Evolutionary conservation across 2,329 filamentous ascomycete genomes (phyloP).

Genomic region (Arthrobotrys pseudoclavata): DNA sequence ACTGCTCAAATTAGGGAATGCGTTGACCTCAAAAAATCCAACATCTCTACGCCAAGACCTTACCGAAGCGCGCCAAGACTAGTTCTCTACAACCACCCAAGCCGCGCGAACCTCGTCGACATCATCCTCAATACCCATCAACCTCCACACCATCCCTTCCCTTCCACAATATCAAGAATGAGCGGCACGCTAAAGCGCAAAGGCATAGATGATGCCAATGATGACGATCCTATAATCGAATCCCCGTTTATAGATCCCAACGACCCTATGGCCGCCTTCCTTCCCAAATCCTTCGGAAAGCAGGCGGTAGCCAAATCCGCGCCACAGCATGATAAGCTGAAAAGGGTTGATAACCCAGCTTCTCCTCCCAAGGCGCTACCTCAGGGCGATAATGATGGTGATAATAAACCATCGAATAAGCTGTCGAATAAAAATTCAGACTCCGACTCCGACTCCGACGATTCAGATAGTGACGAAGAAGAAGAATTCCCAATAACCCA

Average conservation of each 20-base stretch:
- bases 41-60: no score
- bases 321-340: slow-evolving; percentile 49
- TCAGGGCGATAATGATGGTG: slow-evolving; percentile 45
- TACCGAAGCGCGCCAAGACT: no score
- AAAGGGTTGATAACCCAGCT: slow-evolving; percentile 42
- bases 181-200: slow-evolving; percentile 53
- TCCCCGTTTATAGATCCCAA: slow-evolving; percentile 72
- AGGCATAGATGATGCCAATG: slow-evolving; percentile 61
- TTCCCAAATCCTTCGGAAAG: slow-evolving; percentile 89
- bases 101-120: no score
- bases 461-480: slow-evolving; percentile 69
- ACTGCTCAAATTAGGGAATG: no score
- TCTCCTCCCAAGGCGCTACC: slow-evolving; percentile 28
- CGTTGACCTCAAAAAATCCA: no score
- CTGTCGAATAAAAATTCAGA: slow-evolving; percentile 76
- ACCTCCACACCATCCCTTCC: no score
- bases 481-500: slow-evolving; percentile 89
- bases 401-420: slow-evolving; percentile 74
- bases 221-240: slow-evolving; percentile 74
- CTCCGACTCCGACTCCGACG: background rate
- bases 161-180: slow-evolving; percentile 2
- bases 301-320: slow-evolving; percentile 69
- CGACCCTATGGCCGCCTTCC: slow-evolving; percentile 80
- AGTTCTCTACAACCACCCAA: no score
- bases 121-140: no score